Conservation (phyloP, 768 basidiomycete genomes). For the Calvatia gigantea region DNA sequence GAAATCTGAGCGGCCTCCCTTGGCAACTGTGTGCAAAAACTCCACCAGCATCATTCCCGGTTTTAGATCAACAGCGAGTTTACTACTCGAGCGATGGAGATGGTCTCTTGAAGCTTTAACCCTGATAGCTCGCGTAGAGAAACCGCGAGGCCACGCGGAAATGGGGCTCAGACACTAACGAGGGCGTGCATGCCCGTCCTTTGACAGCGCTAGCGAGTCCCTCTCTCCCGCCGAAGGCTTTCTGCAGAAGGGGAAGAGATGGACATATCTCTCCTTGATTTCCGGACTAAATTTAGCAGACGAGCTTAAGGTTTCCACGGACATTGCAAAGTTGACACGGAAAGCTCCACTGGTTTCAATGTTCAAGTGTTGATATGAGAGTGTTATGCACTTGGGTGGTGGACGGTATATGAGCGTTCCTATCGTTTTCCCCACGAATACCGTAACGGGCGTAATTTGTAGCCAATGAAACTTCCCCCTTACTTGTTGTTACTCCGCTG, state of each 20-base stretch:
- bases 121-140: too few species aligned
- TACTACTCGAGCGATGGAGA: too few species aligned
- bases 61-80: too few species aligned
- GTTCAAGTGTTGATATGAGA: not conserved
- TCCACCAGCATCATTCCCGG: too few species aligned
- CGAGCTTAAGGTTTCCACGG: not conserved
- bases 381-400: not conserved
- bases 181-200: too few species aligned
- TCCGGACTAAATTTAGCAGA: not conserved
- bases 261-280: not conserved
- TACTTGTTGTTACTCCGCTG: not conserved
- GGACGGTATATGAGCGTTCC: not conserved
- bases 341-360: not conserved
- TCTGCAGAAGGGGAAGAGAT: not conserved
- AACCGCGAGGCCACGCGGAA: too few species aligned
- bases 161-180: too few species aligned
- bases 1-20: too few species aligned
- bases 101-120: too few species aligned
- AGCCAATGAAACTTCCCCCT: not conserved
- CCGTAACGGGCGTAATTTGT: too few species aligned
- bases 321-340: not conserved
- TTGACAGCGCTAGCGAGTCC: not conserved
- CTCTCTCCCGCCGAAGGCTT: not conserved
- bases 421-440: too few species aligned
- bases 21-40: too few species aligned